Conservation (phyloP, 371 early-diverging fungal genomes). For the Mucor mucedo region DNA sequence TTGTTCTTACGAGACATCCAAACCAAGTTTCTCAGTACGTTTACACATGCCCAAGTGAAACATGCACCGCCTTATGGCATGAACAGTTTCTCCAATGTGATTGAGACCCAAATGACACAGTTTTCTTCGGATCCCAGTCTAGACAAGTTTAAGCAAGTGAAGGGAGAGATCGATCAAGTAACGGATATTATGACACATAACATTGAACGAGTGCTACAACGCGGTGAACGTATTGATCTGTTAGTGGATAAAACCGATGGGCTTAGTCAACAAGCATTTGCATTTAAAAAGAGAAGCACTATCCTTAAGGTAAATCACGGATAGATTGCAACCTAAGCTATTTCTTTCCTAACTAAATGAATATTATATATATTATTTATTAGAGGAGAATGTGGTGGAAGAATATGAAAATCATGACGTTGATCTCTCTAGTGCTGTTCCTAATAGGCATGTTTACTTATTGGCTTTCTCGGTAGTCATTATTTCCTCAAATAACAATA, state of each 20-base stretch:
- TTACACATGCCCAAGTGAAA: slow-evolving; percentile 61
- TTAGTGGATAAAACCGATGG: slow-evolving; percentile 91
- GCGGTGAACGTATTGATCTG: slow-evolving; percentile 90
- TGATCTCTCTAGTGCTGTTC: slow-evolving; percentile 66
- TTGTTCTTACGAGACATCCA: slow-evolving; percentile 87
- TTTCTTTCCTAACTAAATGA: background rate
- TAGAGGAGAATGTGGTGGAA: slow-evolving; percentile 91
- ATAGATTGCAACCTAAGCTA: background rate
- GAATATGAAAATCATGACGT: slow-evolving; percentile 80
- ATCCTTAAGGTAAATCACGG: slow-evolving; percentile 58
- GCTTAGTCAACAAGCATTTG: slow-evolving; percentile 87
- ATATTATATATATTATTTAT: background rate
- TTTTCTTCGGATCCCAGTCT: slow-evolving; percentile 76
- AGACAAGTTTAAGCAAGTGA: slow-evolving; percentile 83
- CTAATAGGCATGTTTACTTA: slow-evolving; percentile 48
- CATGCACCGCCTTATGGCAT: slow-evolving; percentile 77
- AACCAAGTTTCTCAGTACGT: slow-evolving; percentile 65
- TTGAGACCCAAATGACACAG: slow-evolving; percentile 80
- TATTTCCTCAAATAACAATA: background rate
- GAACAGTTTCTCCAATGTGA: slow-evolving; percentile 80
- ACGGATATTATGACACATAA: slow-evolving; percentile 95
- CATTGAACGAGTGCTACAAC: slow-evolving; percentile 83
- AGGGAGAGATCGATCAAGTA: slow-evolving; percentile 91
- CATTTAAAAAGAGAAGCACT: slow-evolving; percentile 88
- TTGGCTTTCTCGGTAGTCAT: background rate